These are phyloP conservation scores for Saksenaea oblongispora DNA, from an alignment of 371 early-diverging fungal species.

Conservation along the genomic window DNA sequence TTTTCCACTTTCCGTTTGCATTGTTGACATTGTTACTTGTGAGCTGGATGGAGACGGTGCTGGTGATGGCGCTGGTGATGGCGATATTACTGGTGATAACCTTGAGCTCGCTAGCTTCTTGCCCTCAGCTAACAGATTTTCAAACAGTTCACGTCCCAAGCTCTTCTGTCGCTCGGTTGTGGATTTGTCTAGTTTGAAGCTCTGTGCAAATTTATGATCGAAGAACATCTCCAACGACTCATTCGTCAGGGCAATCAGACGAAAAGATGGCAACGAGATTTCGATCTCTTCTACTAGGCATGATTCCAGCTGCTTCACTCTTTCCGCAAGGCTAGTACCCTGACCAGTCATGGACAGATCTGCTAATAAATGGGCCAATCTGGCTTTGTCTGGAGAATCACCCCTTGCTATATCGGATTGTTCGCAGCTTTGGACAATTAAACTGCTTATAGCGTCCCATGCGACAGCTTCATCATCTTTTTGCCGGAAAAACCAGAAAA, in stretches of 20 bases:
- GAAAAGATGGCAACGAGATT: conserved; percentile 35
- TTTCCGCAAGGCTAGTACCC: conserved; percentile 9
- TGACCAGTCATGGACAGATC: conserved; percentile 10
- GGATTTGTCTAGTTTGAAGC: conserved; percentile 66
- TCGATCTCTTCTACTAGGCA: conserved; percentile 15
- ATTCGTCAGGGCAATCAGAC: conserved; percentile 72
- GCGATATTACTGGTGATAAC: not conserved
- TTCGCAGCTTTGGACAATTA: conserved; percentile 60
- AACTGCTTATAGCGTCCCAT: conserved; percentile 62
- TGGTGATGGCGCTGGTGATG: conserved; percentile 18
- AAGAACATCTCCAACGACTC: conserved; percentile 70
- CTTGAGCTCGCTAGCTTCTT: conserved; percentile 42
- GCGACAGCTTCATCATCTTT: conserved; percentile 52
- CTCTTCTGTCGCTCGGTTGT: conserved; percentile 52
- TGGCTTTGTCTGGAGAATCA: conserved; percentile 15
- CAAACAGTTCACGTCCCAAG: conserved; percentile 60
- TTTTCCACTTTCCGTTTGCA: conserved; percentile 4
- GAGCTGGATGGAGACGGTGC: conserved; percentile 15
- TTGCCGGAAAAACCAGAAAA: conserved; percentile 68
- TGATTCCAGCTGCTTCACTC: conserved; percentile 12
- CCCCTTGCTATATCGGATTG: conserved; percentile 50
- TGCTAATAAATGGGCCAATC: conserved; percentile 8
- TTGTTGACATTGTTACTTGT: conserved; percentile 7
- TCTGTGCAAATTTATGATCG: conserved; percentile 61
- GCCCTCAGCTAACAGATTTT: conserved; percentile 58